phyloP scores from a whole-genome alignment of 1,139 yeast species.

The Pichia sp. region DNA sequence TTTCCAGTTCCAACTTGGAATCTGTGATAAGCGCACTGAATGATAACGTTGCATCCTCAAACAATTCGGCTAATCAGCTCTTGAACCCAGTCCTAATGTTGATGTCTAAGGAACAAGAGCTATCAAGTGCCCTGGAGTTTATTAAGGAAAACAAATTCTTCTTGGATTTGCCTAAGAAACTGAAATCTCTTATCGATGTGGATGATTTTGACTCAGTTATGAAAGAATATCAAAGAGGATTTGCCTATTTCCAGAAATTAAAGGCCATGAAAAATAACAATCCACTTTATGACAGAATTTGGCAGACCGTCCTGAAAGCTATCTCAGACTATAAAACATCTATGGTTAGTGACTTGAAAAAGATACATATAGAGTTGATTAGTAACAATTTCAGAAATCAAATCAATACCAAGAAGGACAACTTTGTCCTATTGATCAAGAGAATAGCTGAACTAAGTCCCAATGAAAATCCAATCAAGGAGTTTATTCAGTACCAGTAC shows the following conservation, averaged over 20 bases:
- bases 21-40: constrained; percentile 17
- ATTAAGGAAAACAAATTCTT: constrained; percentile 55
- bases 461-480: constrained; percentile 56
- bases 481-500: constrained; percentile 49
- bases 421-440: constrained; percentile 49
- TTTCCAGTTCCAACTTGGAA: constrained; percentile 28
- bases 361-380: constrained; percentile 25
- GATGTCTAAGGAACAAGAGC: constrained; percentile 51
- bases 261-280: constrained; percentile 15
- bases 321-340: constrained; percentile 57
- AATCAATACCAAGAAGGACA: constrained; percentile 27
- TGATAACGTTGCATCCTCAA: constrained; percentile 24
- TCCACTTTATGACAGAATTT: constrained; percentile 41
- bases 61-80: constrained; percentile 53
- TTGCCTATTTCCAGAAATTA: constrained; percentile 25
- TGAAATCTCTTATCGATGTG: constrained; percentile 45
- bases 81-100: constrained; percentile 72
- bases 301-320: constrained; percentile 60
- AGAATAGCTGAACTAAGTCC: constrained; percentile 54
- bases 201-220: constrained; percentile 68
- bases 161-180: constrained; percentile 63
- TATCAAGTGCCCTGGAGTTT: constrained; percentile 53
- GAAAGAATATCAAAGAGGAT: constrained; percentile 60
- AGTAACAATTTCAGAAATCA: constrained; percentile 17
- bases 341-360: constrained; percentile 53